These are phyloP conservation scores for Euptelea pleiosperma DNA, from an alignment of 164 flowering plant species.

Conservation along the genomic window DNA sequence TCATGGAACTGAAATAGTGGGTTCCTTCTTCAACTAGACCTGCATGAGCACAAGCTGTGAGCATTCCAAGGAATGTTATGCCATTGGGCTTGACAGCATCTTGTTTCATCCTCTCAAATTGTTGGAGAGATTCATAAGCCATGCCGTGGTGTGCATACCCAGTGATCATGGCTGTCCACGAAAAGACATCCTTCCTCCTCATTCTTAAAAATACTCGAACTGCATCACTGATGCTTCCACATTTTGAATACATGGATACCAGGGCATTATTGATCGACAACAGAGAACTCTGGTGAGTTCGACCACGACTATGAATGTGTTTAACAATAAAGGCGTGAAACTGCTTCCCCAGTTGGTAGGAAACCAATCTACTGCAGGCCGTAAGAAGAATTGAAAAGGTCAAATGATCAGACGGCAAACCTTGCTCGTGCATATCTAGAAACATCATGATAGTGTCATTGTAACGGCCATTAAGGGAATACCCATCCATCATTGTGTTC, in stretches of 20 bases:
- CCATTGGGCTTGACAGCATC: constrained; percentile 25
- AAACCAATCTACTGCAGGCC: constrained; percentile 28
- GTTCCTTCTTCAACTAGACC: constrained; percentile 30
- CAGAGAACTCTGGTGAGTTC: constrained; percentile 1
- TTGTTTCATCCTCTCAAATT: constrained; percentile 26
- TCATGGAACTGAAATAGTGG: constrained; percentile 29
- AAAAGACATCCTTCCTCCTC: constrained; percentile 29
- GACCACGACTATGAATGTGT: not conserved
- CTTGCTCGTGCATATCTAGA: constrained; percentile 20
- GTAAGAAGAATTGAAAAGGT: constrained; percentile 32
- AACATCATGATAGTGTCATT: constrained; percentile 19
- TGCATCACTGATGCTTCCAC: constrained; percentile 34
- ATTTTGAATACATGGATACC: constrained; percentile 37
- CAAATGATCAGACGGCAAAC: constrained; percentile 22
- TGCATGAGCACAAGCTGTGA: constrained; percentile 35
- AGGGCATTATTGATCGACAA: constrained; percentile 29
- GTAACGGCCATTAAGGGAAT: constrained; percentile 23
- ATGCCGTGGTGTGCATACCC: constrained; percentile 34
- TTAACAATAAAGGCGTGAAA: constrained; percentile 26
- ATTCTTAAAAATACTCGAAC: constrained; percentile 19
- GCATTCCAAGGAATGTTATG: constrained; percentile 32
- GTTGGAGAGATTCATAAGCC: constrained; percentile 24
- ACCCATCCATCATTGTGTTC: constrained; percentile 40
- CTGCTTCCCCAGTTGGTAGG: constrained; percentile 28
- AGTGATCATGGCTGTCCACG: constrained; percentile 40